Conservation (phyloP, 2,329 filamentous ascomycete species). For the Fusarium dimerum region DNA sequence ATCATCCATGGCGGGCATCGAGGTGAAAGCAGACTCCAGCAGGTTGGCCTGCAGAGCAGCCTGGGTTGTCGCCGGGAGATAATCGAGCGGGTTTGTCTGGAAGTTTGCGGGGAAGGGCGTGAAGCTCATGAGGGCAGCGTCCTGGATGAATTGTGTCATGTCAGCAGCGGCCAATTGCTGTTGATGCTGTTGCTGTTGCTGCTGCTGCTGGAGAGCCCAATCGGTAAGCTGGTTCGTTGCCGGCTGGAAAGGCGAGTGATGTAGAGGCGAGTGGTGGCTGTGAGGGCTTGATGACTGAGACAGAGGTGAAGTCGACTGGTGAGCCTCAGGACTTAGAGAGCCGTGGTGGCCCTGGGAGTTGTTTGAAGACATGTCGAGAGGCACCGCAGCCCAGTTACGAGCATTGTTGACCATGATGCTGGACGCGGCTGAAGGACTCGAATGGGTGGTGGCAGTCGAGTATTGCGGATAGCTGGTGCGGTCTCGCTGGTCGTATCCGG, state of each 20-base stretch:
- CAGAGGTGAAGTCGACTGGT: constrained; percentile 49
- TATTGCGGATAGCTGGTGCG: constrained; percentile 44
- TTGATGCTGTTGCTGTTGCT: constrained; percentile 42
- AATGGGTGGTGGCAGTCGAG: constrained; percentile 31
- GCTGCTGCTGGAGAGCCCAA: constrained; percentile 62
- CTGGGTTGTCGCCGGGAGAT: constrained; percentile 63
- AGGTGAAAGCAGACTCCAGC: constrained; percentile 64
- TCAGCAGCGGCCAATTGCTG: constrained; percentile 45
- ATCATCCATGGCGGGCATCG: constrained; percentile 59
- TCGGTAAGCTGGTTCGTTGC: constrained; percentile 57
- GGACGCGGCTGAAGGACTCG: constrained; percentile 35
- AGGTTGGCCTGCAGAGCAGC: constrained; percentile 62
- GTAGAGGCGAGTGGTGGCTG: constrained; percentile 50
- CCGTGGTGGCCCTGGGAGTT: constrained; percentile 43
- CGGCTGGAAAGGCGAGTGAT: constrained; percentile 57
- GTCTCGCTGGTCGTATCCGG: constrained; percentile 53
- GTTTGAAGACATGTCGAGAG: constrained; percentile 52
- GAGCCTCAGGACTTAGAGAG: constrained; percentile 53
- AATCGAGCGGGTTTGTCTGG: constrained; percentile 59
- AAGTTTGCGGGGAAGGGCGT: constrained; percentile 53
- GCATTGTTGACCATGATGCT: constrained; percentile 38
- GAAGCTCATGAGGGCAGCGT: constrained; percentile 57
- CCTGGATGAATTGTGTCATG: constrained; percentile 56
- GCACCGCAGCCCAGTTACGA: constrained; percentile 48
- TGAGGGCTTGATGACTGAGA: constrained; percentile 54